A percentile compares a stretch with the other conserved stretches of the same genome.
These are phyloP conservation scores for Tricholoma saponaceum DNA, from an alignment of 768 basidiomycete genomes.

Conservation along the genomic window DNA sequence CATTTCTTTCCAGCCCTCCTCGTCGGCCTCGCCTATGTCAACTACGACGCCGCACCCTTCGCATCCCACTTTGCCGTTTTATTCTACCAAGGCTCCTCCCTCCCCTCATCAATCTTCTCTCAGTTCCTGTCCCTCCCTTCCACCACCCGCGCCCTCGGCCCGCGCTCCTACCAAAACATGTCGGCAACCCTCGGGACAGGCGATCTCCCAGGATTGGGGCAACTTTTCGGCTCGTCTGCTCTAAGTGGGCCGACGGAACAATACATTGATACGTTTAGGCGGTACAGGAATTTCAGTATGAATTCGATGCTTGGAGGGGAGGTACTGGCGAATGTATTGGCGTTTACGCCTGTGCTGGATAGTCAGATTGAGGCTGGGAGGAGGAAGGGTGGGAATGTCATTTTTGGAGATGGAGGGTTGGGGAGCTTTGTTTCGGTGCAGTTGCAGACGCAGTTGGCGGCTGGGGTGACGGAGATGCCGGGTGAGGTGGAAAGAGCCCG, in stretches of 20 bases:
- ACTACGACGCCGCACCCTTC: conserved; percentile 18
- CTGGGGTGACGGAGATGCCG: conserved; percentile 5
- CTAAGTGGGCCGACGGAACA: conserved; percentile 23
- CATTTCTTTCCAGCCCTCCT: conserved; percentile 23
- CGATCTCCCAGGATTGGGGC: conserved; percentile 26
- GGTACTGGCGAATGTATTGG: conserved; percentile 24
- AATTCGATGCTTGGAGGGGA: conserved; percentile 15
- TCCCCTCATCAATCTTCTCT: conserved; percentile 30
- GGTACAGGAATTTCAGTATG: conserved; percentile 26
- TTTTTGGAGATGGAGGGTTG: no score
- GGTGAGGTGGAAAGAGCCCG: neutral
- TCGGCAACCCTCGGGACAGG: conserved; percentile 26
- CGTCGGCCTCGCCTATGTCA: conserved; percentile 18
- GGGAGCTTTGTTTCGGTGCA: conserved; percentile 32
- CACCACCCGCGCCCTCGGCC: conserved; percentile 18
- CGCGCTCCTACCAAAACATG: conserved; percentile 34
- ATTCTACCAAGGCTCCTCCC: conserved; percentile 34
- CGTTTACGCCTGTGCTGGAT: conserved; percentile 34
- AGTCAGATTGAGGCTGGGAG: conserved; percentile 30
- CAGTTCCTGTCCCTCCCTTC: conserved; percentile 37
- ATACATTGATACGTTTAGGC: conserved; percentile 28
- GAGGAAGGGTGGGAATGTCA: conserved; percentile 32
- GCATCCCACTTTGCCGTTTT: conserved; percentile 24
- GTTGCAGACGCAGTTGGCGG: conserved; percentile 24
- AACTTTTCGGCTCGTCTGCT: conserved; percentile 34